Percentiles rank a stretch among this genome's conserved stretches.
Evolutionary conservation across 2,329 filamentous ascomycete species (phyloP).

Genomic region (Hymenotorrendiella dingleyae): DNA sequence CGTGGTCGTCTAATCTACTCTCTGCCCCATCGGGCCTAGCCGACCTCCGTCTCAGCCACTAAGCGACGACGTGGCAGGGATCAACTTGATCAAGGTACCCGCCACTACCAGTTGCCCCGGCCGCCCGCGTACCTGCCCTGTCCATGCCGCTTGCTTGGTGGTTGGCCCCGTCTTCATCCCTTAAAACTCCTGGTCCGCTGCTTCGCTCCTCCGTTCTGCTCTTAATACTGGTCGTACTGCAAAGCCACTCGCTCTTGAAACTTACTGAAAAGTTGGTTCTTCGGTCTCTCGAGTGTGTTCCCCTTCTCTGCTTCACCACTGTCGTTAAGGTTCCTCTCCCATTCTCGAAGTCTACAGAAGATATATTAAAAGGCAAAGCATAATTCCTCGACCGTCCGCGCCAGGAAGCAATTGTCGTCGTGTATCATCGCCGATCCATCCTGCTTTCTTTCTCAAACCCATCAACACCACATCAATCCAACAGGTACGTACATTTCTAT

Average conservation of each 20-base stretch:
- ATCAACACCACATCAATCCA: neutral
- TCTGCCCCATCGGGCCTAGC: too few species aligned
- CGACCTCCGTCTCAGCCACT: too few species aligned
- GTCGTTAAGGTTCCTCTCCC: conserved; percentile 19
- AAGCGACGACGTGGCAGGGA: too few species aligned
- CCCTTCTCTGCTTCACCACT: conserved; percentile 20
- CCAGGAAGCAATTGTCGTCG: too few species aligned
- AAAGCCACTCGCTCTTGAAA: conserved; percentile 19
- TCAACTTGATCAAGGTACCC: too few species aligned
- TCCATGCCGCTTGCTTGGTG: neutral
- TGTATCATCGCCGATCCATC: neutral
- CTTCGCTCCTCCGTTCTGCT: neutral
- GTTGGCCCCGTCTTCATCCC: conserved; percentile 5
- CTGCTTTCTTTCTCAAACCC: neutral
- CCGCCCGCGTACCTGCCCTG: neutral
- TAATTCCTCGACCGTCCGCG: neutral
- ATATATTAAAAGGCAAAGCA: neutral
- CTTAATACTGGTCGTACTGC: conserved; percentile 5
- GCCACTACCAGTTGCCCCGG: neutral
- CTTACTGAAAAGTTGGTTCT: conserved; percentile 11
- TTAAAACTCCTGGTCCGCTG: conserved; percentile 7
- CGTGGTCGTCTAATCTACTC: too few species aligned
- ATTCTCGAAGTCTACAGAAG: conserved; percentile 2
- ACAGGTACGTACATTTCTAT: neutral
- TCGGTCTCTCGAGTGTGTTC: conserved; percentile 11